Conservation (phyloP, 1,284 basidiomycete genomes). For the Tilletia setariae region DNA sequence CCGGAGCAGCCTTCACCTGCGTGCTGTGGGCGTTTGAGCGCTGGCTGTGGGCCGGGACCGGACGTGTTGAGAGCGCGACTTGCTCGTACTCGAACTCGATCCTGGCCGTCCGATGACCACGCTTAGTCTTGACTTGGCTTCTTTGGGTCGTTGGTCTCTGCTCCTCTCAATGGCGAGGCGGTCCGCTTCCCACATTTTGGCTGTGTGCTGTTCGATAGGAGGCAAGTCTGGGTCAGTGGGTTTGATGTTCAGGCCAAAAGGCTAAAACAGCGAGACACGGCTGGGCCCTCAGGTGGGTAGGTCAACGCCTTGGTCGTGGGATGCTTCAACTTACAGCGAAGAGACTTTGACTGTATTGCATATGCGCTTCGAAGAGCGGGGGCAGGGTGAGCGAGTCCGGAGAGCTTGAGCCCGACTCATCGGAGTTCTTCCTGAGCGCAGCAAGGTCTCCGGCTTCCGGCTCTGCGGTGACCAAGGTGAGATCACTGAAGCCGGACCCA, state of each 20-base stretch:
- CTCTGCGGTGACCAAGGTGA: not conserved
- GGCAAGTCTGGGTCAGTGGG: not conserved
- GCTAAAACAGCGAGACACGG: too few species aligned
- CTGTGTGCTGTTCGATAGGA: not conserved
- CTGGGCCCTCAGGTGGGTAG: too few species aligned
- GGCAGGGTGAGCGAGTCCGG: not conserved
- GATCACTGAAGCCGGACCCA: not conserved
- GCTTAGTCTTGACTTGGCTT: not conserved
- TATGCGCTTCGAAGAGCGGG: conserved; percentile 1
- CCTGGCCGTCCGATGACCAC: not conserved
- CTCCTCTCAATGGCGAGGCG: conserved; percentile 8
- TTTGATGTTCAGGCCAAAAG: not conserved
- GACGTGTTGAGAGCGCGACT: not conserved
- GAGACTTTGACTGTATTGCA: conserved; percentile 2
- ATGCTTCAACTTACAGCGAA: not conserved
- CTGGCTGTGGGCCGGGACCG: too few species aligned
- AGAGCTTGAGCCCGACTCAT: not conserved
- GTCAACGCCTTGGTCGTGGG: too few species aligned
- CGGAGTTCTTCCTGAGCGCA: not conserved
- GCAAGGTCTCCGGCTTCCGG: not conserved
- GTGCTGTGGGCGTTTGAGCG: too few species aligned
- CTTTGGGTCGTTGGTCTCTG: not conserved
- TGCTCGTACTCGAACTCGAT: not conserved
- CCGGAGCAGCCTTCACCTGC: too few species aligned
- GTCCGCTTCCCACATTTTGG: conserved; percentile 8